Base-by-base conservation (phyloP, 164 flowering plant species). In the Aristolochia contorta region DNA sequence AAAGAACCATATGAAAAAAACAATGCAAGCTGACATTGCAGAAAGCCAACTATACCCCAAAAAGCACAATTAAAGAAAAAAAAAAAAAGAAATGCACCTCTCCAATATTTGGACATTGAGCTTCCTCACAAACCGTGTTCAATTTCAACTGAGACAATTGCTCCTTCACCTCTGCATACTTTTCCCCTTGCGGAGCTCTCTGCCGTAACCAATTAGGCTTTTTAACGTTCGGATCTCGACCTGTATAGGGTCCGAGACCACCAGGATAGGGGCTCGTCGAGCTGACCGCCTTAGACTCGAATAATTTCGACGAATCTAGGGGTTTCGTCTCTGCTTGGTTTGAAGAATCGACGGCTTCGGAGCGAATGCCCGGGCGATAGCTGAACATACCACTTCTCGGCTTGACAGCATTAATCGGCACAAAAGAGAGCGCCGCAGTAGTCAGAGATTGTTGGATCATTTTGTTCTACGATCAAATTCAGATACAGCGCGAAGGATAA, bases 71-170 rank as follows among this genome's bases (percentile, higher is more conserved):
- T 14, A 15, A 0, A 8, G 37, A 27, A 16, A 25, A 27, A 27
- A 27, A 27, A 49, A 0, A 23, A 49, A 6, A 49, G 3, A 23
- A 13, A 43, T 19, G 25, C 52, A 83, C 95, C 91, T 87, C 96
- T 33, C 98, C 98, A 32, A 92, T 89, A 64, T 92, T 92, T 58
- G 98, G 97, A 64, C 98, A 89, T 60, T 87, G 91, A 1, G 98
- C 98, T 68, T 92, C 97, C 74, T 89, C 88, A 58, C 98, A 92
- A 20, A 92, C 98, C 2, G 94, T 92, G 52, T 92, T 79, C 54
- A 92, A 86, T 8, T 87, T 89, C 75, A 89, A 68, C 51, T 74
- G 57, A 8, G 88, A 79, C 54, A 89, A 66, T 0, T 84, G 77
- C 2, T 78, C 80, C 74, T 89, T 92, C 33, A 89, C 86, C 76